Evolutionary conservation across 441 rosid species (phyloP).

Genomic region (Mallotus repandus): DNA sequence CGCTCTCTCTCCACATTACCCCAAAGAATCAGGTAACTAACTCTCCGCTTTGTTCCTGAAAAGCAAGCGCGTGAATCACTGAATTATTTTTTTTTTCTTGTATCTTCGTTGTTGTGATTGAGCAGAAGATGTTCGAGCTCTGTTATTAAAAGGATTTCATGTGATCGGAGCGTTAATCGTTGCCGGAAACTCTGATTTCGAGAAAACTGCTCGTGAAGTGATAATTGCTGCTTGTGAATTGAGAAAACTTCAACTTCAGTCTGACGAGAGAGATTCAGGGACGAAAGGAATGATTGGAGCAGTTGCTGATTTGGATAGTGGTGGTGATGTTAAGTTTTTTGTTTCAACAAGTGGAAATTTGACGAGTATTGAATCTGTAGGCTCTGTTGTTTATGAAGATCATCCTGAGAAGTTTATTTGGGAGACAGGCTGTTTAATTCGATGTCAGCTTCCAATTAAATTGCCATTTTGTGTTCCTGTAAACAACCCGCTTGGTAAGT

Average conservation of each 20-base stretch:
- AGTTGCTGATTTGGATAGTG: slow-evolving; percentile 42
- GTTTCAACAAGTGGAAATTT: slow-evolving; percentile 42
- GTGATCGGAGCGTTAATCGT: slow-evolving; percentile 69
- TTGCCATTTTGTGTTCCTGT: slow-evolving; percentile 61
- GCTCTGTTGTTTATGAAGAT: slow-evolving; percentile 56
- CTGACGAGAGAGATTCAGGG: slow-evolving; percentile 34
- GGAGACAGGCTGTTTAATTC: slow-evolving; percentile 83
- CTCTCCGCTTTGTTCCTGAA: not conserved
- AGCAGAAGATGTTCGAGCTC: slow-evolving; percentile 66
- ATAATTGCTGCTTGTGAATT: slow-evolving; percentile 51
- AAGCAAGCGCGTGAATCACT: not conserved
- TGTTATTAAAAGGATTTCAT: slow-evolving; percentile 64
- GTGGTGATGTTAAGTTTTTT: slow-evolving; percentile 47
- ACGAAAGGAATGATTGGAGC: slow-evolving; percentile 52
- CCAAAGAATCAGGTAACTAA: slow-evolving; percentile 62
- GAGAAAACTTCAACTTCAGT: slow-evolving; percentile 37
- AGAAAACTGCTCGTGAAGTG: slow-evolving; percentile 50
- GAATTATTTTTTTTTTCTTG: not conserved
- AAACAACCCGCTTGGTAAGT: slow-evolving; percentile 53
- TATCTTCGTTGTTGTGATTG: not conserved
- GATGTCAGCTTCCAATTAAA: slow-evolving; percentile 65
- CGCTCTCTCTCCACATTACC: slow-evolving; percentile 48
- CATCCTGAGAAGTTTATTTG: slow-evolving; percentile 59
- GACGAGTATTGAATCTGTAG: slow-evolving; percentile 39
- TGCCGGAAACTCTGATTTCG: slow-evolving; percentile 41